Percentiles rank a stretch among this genome's conserved stretches.
Conservation (phyloP, 1,139 yeast species). For the Suhomyces wounanorum region DNA sequence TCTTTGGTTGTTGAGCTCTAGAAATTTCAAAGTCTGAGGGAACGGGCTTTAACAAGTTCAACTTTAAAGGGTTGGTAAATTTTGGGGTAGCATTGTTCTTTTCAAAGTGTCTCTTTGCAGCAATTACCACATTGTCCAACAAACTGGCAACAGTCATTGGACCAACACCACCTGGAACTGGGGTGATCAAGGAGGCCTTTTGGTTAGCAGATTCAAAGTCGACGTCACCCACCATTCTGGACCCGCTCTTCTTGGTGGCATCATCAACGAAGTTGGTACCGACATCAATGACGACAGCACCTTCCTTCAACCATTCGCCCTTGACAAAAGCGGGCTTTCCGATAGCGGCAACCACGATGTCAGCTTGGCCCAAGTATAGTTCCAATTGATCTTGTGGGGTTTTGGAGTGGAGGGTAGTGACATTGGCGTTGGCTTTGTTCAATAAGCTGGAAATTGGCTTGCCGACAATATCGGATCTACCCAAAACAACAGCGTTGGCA, state of each 20-base stretch:
- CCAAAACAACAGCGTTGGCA: constrained; percentile 74
- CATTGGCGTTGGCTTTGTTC: constrained; percentile 73
- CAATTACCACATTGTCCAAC: constrained; percentile 78
- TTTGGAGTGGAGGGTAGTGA: constrained; percentile 77
- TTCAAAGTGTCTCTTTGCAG: constrained; percentile 64
- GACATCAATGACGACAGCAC: constrained; percentile 72
- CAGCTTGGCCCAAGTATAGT: constrained; percentile 63
- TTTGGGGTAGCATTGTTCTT: constrained; percentile 50
- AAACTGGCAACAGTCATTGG: constrained; percentile 92
- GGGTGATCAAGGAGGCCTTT: constrained; percentile 66
- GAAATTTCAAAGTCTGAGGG: constrained; percentile 80
- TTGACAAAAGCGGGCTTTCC: constrained; percentile 71
- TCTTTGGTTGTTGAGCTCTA: constrained; percentile 70
- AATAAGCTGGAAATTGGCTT: constrained; percentile 76
- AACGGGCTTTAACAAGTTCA: constrained; percentile 56
- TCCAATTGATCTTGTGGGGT: constrained; percentile 61
- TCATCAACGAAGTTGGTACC: constrained; percentile 78
- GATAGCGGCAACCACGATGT: constrained; percentile 75
- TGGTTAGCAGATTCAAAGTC: constrained; percentile 60
- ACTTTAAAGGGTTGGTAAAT: constrained; percentile 53
- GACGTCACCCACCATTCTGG: constrained; percentile 74
- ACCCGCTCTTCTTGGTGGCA: constrained; percentile 54
- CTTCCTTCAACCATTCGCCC: constrained; percentile 72
- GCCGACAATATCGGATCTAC: constrained; percentile 83
- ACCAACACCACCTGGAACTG: constrained; percentile 89